Conservation (phyloP, 192 early-diverging fungal genomes). For the Martensiomyces pterosporus region DNA sequence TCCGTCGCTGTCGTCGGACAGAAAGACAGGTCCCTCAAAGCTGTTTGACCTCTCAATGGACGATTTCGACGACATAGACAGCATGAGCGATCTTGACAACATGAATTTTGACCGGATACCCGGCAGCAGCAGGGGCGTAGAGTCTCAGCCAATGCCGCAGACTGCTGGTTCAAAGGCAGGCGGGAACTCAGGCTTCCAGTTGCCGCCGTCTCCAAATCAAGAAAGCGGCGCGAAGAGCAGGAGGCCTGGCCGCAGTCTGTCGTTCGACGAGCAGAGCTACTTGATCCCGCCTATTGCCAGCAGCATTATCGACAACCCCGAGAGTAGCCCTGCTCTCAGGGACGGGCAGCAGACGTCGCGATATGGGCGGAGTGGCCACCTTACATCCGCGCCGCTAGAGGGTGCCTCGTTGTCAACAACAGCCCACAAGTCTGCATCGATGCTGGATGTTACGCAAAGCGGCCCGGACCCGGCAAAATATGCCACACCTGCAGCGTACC, state of each 20-base stretch:
- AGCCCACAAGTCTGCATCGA: background rate
- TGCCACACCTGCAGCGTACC: slow-evolving; percentile 10
- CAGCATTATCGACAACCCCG: no score
- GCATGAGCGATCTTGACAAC: slow-evolving; percentile 42
- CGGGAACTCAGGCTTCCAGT: background rate
- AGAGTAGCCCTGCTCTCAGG: no score
- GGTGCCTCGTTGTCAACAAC: background rate
- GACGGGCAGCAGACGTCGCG: no score
- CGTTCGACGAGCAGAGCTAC: slow-evolving; percentile 11
- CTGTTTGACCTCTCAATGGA: slow-evolving; percentile 28
- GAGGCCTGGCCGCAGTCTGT: slow-evolving; percentile 6
- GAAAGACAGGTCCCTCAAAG: slow-evolving; percentile 3
- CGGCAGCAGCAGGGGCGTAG: background rate
- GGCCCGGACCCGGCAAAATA: slow-evolving; percentile 1
- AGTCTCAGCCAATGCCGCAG: background rate
- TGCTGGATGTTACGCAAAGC: slow-evolving; percentile 1
- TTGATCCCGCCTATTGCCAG: no score
- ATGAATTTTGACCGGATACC: slow-evolving; percentile 19
- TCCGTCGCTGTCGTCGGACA: slow-evolving; percentile 6
- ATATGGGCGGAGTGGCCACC: no score
- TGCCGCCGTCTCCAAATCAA: no score
- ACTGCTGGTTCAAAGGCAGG: background rate
- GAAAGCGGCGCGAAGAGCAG: no score
- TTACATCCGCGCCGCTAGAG: background rate
- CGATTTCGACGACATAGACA: slow-evolving; percentile 25